Conservation (phyloP, 2,329 filamentous ascomycete species). For the Aspergillus carbonarius region DNA sequence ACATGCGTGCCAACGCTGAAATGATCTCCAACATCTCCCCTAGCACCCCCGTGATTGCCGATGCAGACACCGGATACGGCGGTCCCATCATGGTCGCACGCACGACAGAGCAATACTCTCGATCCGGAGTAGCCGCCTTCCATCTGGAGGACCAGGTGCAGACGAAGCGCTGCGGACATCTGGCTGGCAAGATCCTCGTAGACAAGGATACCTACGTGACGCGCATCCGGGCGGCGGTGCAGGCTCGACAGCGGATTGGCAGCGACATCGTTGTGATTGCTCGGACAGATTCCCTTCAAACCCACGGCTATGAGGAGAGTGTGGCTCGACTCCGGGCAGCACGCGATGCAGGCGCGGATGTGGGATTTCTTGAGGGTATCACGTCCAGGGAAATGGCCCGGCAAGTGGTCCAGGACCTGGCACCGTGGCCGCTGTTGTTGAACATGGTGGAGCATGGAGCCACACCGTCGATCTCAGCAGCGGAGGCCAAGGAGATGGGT, state of each 20-base stretch:
- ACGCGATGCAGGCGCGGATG: conserved; percentile 41
- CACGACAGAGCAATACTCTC: conserved; percentile 52
- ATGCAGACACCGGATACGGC: conserved; percentile 57
- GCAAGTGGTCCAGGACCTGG: conserved; percentile 36
- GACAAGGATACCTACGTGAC: conserved; percentile 34
- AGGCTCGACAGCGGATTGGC: conserved; percentile 32
- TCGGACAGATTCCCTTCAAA: conserved; percentile 41
- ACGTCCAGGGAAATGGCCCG: conserved; percentile 39
- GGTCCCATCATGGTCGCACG: conserved; percentile 51
- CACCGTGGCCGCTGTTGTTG: conserved; percentile 41
- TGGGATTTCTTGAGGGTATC: conserved; percentile 45
- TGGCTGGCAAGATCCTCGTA: conserved; percentile 42
- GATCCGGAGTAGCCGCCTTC: conserved; percentile 55
- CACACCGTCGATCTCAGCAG: conserved; percentile 40
- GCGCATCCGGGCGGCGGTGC: conserved; percentile 40
- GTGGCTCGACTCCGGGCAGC: conserved; percentile 41
- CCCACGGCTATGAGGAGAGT: conserved; percentile 42
- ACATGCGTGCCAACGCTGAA: conserved; percentile 55
- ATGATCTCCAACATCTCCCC: conserved; percentile 55
- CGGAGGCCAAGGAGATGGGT: conserved; percentile 41
- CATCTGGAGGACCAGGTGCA: conserved; percentile 60
- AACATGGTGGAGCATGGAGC: conserved; percentile 48
- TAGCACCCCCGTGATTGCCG: conserved; percentile 52
- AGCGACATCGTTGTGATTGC: conserved; percentile 48
- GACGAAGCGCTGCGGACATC: conserved; percentile 44